Conservation (phyloP, 768 basidiomycete genomes). For the Tylopilus sp. region DNA sequence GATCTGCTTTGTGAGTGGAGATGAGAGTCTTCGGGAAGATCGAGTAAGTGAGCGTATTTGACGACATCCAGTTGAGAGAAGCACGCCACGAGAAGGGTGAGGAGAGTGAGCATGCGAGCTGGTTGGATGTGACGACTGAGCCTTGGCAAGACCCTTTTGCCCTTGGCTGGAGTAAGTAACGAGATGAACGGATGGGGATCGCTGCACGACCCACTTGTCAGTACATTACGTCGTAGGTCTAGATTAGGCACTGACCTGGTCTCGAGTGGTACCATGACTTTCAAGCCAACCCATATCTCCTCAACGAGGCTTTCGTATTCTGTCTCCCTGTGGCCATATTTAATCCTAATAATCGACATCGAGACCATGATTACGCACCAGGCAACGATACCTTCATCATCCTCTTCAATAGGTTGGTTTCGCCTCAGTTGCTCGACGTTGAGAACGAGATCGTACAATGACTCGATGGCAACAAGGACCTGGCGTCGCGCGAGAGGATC, state of each 20-base stretch:
- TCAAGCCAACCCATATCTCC: conserved; percentile 73
- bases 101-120: conserved; percentile 77
- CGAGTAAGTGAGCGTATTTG: conserved; percentile 68
- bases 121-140: conserved; percentile 79
- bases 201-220: conserved; percentile 38
- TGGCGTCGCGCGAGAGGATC: conserved; percentile 80
- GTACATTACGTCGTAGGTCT: neutral
- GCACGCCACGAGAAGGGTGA: conserved; percentile 91
- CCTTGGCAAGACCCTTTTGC: conserved; percentile 88
- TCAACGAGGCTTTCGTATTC: conserved; percentile 60
- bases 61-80: conserved; percentile 95
- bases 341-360: neutral
- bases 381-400: conserved; percentile 37
- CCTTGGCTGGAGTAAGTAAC: conserved; percentile 82
- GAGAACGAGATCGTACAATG: conserved; percentile 79
- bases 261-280: conserved; percentile 89
- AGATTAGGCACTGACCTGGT: conserved; percentile 59
- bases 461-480: conserved; percentile 75
- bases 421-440: conserved; percentile 82
- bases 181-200: conserved; percentile 97
- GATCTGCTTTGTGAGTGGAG: conserved; percentile 18
- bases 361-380: conserved; percentile 42
- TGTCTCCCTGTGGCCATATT: conserved; percentile 44
- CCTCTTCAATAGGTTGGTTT: conserved; percentile 62
- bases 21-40: conserved; percentile 57